Evolutionary conservation across 257 asterid species (phyloP), one percentile per base, ranked within the genome.

Genomic region (Nemophila menziesii): DNA sequence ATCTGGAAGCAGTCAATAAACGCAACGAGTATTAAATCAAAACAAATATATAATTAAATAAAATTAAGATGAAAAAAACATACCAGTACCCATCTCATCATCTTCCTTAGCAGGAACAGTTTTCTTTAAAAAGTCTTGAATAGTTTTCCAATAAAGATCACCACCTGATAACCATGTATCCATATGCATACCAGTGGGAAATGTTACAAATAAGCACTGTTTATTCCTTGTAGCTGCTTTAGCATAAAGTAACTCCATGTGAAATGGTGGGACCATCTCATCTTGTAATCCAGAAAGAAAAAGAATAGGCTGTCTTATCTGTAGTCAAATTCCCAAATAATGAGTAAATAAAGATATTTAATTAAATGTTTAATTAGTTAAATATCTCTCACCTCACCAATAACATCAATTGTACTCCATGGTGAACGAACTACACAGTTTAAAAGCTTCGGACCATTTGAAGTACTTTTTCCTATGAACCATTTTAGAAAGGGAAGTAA

Each of bases 101-200:
- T 61, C 65, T 56, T 60, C 67, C 71, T 58, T 78, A 24, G 40
- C 74, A 5, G 78, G 74, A 52, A 67, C 82, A 38, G 59, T 61
- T 71, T 65, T 78, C 17, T 58, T 77, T 59, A 89, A 38, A 66
- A 73, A 84, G 29, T 78, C 80, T 52, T 59, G 84, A 68, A 89
- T 59, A 22, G 94, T 72, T 65, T 60, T 72, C 98, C 98, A 89
- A 56, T 89, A 89, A 26, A 41, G 80, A 54, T 84, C 96, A 56
- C 98, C 95, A 49, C 96, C 95, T 22, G 86, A 62, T 67, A 72
- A 54, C 94, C 96, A 84, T 26, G 96, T 89, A 70, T 89, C 87
- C 98, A 89, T 89, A 65, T 89, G 98, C 98, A 76, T 90, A 54
- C 96, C 98, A 0, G 68, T 74, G 18, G 94, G 92, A 55, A 90